phyloP scores from a whole-genome alignment of 2,329 filamentous ascomycete species.

The Teratosphaeria viscida region DNA sequence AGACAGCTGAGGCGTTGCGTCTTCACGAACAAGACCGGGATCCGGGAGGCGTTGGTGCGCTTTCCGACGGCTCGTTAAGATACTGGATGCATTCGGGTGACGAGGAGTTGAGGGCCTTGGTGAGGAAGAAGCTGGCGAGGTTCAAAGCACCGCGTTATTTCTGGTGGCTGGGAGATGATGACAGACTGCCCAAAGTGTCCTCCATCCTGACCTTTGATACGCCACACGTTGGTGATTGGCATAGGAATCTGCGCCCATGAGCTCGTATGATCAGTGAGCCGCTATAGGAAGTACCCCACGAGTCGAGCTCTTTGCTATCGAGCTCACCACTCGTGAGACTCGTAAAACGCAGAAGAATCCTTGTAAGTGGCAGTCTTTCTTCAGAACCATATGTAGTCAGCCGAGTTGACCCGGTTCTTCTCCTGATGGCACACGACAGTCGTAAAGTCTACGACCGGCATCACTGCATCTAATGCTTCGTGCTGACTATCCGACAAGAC shows the following conservation, averaged over 20 bases:
- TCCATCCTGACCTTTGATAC: background rate
- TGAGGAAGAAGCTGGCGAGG: constrained; percentile 13
- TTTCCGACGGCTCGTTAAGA: constrained; percentile 53
- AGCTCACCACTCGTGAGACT: background rate
- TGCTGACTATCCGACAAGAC: background rate
- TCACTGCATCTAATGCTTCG: background rate
- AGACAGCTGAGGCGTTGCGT: constrained; percentile 54
- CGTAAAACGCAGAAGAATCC: background rate
- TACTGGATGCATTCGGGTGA: constrained; percentile 44
- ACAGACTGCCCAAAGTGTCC: constrained; percentile 13
- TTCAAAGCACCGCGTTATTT: constrained; percentile 18
- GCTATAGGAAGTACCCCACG: background rate
- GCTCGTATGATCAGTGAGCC: background rate
- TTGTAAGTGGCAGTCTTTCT: background rate
- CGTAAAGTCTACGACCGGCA: background rate
- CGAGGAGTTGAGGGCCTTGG: constrained; percentile 11
- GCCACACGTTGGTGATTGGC: background rate
- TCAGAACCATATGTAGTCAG: background rate
- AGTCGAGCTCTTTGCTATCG: background rate
- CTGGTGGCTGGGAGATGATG: constrained; percentile 14
- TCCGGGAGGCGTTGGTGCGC: constrained; percentile 38
- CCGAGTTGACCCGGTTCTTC: background rate
- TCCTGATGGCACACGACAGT: background rate
- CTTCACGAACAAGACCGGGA: too few species aligned
- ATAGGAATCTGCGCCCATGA: too few species aligned